These are phyloP conservation scores for Chrysoporthe puriensis DNA, from an alignment of 2,329 filamentous ascomycete genomes.

Conservation along the genomic window DNA sequence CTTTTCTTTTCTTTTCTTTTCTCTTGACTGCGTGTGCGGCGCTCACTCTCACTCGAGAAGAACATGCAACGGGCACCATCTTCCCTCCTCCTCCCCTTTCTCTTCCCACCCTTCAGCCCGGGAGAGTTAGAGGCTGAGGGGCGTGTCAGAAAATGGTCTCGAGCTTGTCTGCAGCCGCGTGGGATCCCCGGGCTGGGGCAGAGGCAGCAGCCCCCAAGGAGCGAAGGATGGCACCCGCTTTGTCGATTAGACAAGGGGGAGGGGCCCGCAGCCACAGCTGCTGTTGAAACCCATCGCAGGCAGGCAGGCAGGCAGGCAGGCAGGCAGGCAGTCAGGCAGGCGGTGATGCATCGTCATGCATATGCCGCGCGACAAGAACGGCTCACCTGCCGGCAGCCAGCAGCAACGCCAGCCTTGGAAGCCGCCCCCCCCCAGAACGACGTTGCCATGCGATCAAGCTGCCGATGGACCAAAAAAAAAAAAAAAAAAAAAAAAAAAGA, in stretches of 20 bases:
- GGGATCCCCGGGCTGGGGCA: not conserved
- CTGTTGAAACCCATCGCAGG: not conserved
- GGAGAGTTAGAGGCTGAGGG: not conserved
- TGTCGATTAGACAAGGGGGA: not conserved
- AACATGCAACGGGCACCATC: too few species aligned
- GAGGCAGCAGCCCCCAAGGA: conserved; percentile 2
- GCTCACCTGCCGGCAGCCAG: too few species aligned
- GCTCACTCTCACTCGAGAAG: not conserved
- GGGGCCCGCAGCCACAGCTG: not conserved
- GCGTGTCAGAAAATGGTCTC: conserved; percentile 5
- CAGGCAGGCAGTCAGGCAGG: not conserved
- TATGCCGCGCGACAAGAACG: not conserved
- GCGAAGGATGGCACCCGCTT: not conserved
- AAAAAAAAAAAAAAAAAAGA: too few species aligned
- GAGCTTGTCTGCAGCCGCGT: not conserved
- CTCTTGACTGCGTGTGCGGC: too few species aligned
- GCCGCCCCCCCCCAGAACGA: too few species aligned
- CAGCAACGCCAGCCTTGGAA: not conserved
- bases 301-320: not conserved
- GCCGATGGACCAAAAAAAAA: too few species aligned
- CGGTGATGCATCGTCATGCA: not conserved
- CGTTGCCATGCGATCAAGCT: too few species aligned
- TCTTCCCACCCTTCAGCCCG: not conserved
- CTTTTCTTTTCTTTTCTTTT: not conserved
- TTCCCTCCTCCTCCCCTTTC: not conserved